Conservation (phyloP, 768 basidiomycete species). For the Stropharia rugosoannulata region DNA sequence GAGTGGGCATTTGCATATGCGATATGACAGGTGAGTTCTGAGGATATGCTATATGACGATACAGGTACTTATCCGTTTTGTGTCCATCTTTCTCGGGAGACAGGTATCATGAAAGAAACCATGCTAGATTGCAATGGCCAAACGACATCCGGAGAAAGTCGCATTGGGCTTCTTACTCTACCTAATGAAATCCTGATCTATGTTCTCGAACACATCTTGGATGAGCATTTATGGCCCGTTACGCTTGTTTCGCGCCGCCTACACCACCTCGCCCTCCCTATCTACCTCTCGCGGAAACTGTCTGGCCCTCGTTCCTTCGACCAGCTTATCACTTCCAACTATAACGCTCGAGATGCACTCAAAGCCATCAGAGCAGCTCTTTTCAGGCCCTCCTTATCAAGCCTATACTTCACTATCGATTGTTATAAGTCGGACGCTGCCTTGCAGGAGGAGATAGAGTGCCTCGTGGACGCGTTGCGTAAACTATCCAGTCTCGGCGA, state of each 20-base stretch:
- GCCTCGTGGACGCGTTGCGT: background rate
- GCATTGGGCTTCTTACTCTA: constrained; percentile 8
- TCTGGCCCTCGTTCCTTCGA: constrained; percentile 13
- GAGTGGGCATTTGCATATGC: too few species aligned
- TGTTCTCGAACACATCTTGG: constrained; percentile 19
- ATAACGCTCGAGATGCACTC: constrained; percentile 16
- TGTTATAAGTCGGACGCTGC: constrained; percentile 3
- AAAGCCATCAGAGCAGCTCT: constrained; percentile 17
- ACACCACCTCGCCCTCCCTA: constrained; percentile 24
- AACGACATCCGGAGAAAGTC: too few species aligned
- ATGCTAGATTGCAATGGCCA: too few species aligned
- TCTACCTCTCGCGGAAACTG: constrained; percentile 23
- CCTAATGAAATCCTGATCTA: constrained; percentile 29
- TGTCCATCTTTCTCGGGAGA: too few species aligned
- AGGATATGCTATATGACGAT: too few species aligned
- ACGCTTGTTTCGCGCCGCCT: constrained; percentile 21
- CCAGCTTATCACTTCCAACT: constrained; percentile 19
- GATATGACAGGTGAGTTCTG: too few species aligned
- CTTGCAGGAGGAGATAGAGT: constrained; percentile 3
- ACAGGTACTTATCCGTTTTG: too few species aligned
- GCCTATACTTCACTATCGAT: constrained; percentile 5
- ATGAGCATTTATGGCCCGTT: constrained; percentile 19
- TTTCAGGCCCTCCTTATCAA: constrained; percentile 16
- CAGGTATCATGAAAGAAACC: too few species aligned
- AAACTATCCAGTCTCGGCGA: background rate